A percentile compares a stretch with the other conserved stretches of the same genome.
Conservation (phyloP, 495 filamentous ascomycete genomes). For the Sphaerosporella brunnea region DNA sequence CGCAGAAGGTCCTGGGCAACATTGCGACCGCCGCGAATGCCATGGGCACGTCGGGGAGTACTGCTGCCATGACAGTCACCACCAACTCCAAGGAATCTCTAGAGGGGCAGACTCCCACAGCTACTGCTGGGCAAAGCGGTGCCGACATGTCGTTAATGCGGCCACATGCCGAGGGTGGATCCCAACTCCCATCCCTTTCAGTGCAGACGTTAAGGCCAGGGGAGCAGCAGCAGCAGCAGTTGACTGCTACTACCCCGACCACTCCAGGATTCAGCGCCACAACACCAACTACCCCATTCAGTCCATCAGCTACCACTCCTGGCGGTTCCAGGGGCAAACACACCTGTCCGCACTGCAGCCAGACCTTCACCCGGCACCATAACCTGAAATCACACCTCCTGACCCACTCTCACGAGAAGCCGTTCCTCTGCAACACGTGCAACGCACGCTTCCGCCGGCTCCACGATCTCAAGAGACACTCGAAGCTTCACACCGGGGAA, state of each 20-base stretch:
- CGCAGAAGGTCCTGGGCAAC: constrained; percentile 7
- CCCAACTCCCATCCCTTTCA: not conserved
- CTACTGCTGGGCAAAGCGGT: constrained; percentile 12
- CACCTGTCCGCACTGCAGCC: constrained; percentile 87
- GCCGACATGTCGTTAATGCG: constrained; percentile 17
- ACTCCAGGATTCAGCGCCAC: constrained; percentile 20
- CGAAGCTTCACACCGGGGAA: constrained; percentile 91
- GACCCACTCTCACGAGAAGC: constrained; percentile 97
- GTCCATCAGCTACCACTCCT: constrained; percentile 14
- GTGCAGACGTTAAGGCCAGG: constrained; percentile 1
- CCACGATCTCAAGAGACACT: constrained; percentile 91
- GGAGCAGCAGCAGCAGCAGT: constrained; percentile 1
- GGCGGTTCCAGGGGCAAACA: constrained; percentile 41
- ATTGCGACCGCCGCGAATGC: constrained; percentile 24
- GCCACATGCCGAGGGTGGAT: constrained; percentile 1
- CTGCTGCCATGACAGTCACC: constrained; percentile 7
- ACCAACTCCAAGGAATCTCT: constrained; percentile 3
- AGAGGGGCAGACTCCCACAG: constrained; percentile 10
- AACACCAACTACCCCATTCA: constrained; percentile 23
- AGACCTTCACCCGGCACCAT: constrained; percentile 92
- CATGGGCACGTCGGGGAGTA: constrained; percentile 18
- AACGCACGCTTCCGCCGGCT: constrained; percentile 76
- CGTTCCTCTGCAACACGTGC: constrained; percentile 78
- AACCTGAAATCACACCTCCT: constrained; percentile 98
- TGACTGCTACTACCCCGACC: constrained; percentile 18